phyloP scores from a whole-genome alignment of 495 filamentous ascomycete species.

The Pyronema omphalodes region DNA sequence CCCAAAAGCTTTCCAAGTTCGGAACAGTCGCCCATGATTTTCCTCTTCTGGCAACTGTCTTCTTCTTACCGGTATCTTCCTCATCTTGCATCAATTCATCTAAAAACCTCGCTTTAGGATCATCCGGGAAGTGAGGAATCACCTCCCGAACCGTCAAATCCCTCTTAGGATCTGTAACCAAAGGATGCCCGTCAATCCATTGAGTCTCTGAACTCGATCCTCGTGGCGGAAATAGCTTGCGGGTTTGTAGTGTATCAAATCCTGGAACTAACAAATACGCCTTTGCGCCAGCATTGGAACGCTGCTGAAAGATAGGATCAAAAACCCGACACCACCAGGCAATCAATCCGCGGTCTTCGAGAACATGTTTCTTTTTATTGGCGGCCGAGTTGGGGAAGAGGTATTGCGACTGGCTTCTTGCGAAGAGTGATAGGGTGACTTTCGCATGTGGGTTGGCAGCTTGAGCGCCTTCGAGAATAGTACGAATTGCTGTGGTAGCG shows the following conservation, averaged over 20 bases:
- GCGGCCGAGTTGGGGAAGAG: conserved; percentile 82
- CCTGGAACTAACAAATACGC: conserved; percentile 81
- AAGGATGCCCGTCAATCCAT: conserved; percentile 39
- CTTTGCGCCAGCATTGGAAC: conserved; percentile 26
- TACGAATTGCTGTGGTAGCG: conserved; percentile 53
- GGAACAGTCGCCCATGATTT: conserved; percentile 59
- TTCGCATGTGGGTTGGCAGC: conserved; percentile 49
- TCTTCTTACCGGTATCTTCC: conserved; percentile 24
- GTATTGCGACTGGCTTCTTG: conserved; percentile 81
- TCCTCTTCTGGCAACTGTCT: conserved; percentile 33
- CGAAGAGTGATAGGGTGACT: conserved; percentile 61
- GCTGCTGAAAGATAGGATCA: conserved; percentile 48
- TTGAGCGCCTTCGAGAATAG: conserved; percentile 48
- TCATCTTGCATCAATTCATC: conserved; percentile 62
- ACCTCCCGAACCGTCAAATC: conserved; percentile 50
- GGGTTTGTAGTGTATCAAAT: conserved; percentile 56
- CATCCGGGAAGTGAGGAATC: conserved; percentile 82
- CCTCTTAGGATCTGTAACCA: conserved; percentile 33
- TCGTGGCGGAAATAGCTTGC: conserved; percentile 40
- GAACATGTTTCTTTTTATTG: conserved; percentile 73
- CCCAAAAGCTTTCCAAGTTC: conserved; percentile 86
- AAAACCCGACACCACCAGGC: conserved; percentile 88
- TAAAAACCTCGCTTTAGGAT: conserved; percentile 84
- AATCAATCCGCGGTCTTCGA: conserved; percentile 74
- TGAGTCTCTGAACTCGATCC: conserved; percentile 20